A percentile compares a stretch with the other conserved stretches of the same genome.
These are phyloP conservation scores for Schizopora paradoxa DNA, from an alignment of 1,284 basidiomycete genomes.

Conservation along the genomic window DNA sequence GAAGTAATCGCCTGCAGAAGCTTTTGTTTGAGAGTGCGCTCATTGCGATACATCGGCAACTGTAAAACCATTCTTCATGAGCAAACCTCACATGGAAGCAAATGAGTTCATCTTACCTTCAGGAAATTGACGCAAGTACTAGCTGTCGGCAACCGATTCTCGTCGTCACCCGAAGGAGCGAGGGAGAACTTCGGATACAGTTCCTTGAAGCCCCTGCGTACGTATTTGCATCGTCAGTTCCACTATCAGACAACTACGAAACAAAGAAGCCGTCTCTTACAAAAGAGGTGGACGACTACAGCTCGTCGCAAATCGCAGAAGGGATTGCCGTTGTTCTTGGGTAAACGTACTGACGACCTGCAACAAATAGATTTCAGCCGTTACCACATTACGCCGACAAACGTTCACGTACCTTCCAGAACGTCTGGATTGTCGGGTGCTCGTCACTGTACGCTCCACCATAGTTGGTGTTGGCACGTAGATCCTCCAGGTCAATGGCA, in stretches of 20 bases:
- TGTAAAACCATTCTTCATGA: conserved; percentile 27
- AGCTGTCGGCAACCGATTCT: conserved; percentile 71
- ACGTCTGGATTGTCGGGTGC: conserved; percentile 64
- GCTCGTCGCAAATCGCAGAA: conserved; percentile 87
- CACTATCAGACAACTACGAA: conserved; percentile 3
- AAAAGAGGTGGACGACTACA: conserved; percentile 85
- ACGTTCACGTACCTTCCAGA: conserved; percentile 62
- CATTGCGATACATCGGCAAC: conserved; percentile 66
- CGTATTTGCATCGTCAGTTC: conserved; percentile 3
- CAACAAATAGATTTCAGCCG: conserved; percentile 8
- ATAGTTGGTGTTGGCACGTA: conserved; percentile 71
- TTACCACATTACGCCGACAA: conserved; percentile 2
- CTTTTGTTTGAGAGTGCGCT: conserved; percentile 63
- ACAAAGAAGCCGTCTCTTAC: conserved; percentile 42
- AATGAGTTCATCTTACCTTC: conserved; percentile 45
- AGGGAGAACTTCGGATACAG: conserved; percentile 84
- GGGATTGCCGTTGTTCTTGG: conserved; percentile 62
- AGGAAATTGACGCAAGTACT: conserved; percentile 86
- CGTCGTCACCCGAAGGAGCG: conserved; percentile 69
- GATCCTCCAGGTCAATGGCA: conserved; percentile 78
- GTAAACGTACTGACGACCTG: conserved; percentile 71
- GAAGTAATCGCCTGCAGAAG: conserved; percentile 82
- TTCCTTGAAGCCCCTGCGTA: conserved; percentile 76
- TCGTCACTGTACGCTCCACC: conserved; percentile 71
- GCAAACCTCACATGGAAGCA: neutral